Conservation (phyloP, 768 basidiomycete genomes). For the Termitomyces sp. region DNA sequence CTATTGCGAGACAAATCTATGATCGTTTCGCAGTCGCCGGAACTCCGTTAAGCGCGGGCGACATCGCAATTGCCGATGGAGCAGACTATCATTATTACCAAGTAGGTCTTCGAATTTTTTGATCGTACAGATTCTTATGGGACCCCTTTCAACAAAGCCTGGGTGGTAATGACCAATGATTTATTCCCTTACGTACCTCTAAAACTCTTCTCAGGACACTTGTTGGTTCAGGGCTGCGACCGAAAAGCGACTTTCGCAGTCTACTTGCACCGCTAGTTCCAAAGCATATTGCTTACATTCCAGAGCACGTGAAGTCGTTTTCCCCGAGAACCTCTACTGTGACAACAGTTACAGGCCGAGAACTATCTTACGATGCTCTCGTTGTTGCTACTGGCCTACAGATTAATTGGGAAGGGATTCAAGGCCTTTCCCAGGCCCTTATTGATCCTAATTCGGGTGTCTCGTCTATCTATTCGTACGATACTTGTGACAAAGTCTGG, state of each 20-base stretch:
- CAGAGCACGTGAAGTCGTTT: conserved; percentile 69
- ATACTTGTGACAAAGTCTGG: conserved; percentile 89
- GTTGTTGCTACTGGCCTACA: conserved; percentile 89
- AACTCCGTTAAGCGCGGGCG: conserved; percentile 60
- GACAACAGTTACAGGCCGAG: conserved; percentile 63
- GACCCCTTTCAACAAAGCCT: conserved; percentile 44
- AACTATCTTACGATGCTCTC: conserved; percentile 75
- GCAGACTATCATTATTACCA: conserved; percentile 84
- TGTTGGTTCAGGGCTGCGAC: conserved; percentile 80
- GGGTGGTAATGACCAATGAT: conserved; percentile 61
- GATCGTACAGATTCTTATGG: background rate
- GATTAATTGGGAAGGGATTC: conserved; percentile 75
- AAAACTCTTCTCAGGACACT: conserved; percentile 61
- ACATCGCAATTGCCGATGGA: conserved; percentile 83
- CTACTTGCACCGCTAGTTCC: conserved; percentile 72
- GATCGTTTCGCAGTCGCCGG: conserved; percentile 70
- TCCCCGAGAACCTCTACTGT: conserved; percentile 71
- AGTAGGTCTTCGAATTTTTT: conserved; percentile 27
- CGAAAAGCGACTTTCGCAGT: conserved; percentile 64
- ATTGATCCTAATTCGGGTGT: conserved; percentile 76
- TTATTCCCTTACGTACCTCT: background rate
- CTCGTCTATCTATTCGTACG: conserved; percentile 88
- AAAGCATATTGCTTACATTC: conserved; percentile 60
- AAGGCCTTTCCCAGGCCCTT: conserved; percentile 71
- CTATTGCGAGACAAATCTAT: conserved; percentile 85